Evolutionary conservation across 148 eudicot species (phyloP), one percentile per base, ranked within the genome.

Genomic region (Spergularia marina): DNA sequence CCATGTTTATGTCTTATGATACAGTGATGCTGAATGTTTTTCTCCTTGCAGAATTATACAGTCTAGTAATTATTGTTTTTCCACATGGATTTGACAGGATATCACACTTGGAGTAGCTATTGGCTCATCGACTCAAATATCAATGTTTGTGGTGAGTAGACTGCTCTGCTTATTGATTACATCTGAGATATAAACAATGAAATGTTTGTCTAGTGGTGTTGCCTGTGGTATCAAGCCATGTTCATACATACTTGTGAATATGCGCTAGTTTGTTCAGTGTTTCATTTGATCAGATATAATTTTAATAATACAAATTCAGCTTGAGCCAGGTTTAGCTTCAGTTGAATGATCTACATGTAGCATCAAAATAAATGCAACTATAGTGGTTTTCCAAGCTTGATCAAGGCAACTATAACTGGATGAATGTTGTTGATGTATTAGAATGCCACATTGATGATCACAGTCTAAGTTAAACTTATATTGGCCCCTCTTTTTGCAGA

Each of bases 111-210:
- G 97, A 76, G 94, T 90, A 67, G 97, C 96, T 63, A 90, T 94
- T 70, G 98, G 98, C 76, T 94, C 97, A 16, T 94, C 98, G 47
- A 92, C 97, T 41, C 97, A 90, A 81, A 94, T 90, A 82, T 89
- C 96, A 16, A 94, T 94, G 97, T 94, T 94, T 89, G 94, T 94
- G 88, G 97, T 94, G 84, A 90, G 80, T 23, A 72, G 58, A 72
- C 70, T 51, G 73, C 49, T 51, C 57, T 59, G 59, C 41, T 76
- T n/a, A 41, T 53, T 10, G 61, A 41, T 56, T 6, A 72, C 34
- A 58, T 52, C 58, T 34, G 18, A 11, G 65, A 70, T 55, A 17
- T 66, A n/a, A 36, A 61, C 21, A 36, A 18, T 61, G 30, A 52
- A 12, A 15, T 23, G 66, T 52, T 64, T 20, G 23, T 53, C 59